Percentiles rank a stretch among this genome's conserved stretches.
Conservation (phyloP, 176 grass and related monocot species). For the Avena eriantha region DNA sequence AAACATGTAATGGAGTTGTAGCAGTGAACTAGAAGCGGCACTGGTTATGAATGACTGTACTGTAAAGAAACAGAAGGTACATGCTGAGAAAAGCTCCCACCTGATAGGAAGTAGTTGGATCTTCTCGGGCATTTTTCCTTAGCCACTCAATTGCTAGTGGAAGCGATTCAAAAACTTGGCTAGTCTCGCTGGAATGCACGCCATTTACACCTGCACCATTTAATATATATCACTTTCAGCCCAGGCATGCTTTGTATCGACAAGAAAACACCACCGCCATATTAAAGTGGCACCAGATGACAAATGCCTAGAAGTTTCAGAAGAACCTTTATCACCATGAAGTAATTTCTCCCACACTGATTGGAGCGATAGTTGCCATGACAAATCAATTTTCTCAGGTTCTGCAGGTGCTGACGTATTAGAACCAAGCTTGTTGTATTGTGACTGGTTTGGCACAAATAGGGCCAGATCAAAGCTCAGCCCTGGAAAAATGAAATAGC, state of each 20-base stretch:
- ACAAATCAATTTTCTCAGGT: constrained; percentile 83
- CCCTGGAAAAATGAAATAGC: constrained; percentile 56
- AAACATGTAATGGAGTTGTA: neutral
- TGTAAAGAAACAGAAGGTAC: neutral
- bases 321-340: constrained; percentile 60
- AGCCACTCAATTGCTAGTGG: constrained; percentile 82
- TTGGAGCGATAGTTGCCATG: constrained; percentile 89
- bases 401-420: constrained; percentile 70
- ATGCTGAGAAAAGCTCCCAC: constrained; percentile 47
- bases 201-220: constrained; percentile 55
- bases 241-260: neutral
- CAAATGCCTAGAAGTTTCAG: neutral
- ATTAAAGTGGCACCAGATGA: constrained; percentile 19
- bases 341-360: constrained; percentile 80
- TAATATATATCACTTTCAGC: neutral
- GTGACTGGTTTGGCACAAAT: constrained; percentile 96
- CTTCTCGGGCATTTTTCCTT: constrained; percentile 60
- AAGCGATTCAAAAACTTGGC: constrained; percentile 75
- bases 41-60: neutral
- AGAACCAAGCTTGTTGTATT: constrained; percentile 85
- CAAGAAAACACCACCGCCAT: neutral
- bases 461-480: constrained; percentile 74
- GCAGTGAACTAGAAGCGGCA: neutral
- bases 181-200: constrained; percentile 40
- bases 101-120: constrained; percentile 63